Evolutionary conservation across 768 basidiomycete species (phyloP).

Genomic region (Rhodotorula kratochvilovae): DNA sequence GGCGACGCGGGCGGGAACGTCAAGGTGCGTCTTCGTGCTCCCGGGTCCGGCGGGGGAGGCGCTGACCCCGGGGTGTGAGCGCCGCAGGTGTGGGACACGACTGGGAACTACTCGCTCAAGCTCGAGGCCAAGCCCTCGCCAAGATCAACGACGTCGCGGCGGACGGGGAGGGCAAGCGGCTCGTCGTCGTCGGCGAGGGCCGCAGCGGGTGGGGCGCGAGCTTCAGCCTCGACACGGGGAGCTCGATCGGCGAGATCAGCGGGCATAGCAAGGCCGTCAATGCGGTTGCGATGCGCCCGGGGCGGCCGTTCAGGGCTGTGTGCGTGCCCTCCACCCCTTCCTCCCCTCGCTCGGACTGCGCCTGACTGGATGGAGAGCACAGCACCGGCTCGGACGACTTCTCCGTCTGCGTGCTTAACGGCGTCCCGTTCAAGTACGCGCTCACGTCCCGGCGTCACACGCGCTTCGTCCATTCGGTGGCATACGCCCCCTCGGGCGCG

Average conservation of each 20-base stretch:
- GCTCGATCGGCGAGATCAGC: constrained; percentile 74
- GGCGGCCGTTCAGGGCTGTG: constrained; percentile 33
- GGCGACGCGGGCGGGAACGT: constrained; percentile 70
- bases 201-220: constrained; percentile 49
- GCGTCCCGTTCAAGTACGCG: constrained; percentile 76
- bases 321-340: neutral
- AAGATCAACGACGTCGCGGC: constrained; percentile 77
- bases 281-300: constrained; percentile 28
- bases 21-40: constrained; percentile 42
- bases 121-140: constrained; percentile 35
- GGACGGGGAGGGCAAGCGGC: constrained; percentile 92
- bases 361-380: neutral
- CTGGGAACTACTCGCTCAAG: constrained; percentile 66
- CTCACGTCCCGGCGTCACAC: constrained; percentile 58
- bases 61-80: too few species aligned
- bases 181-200: constrained; percentile 89
- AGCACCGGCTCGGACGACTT: constrained; percentile 39
- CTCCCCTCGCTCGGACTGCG: neutral
- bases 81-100: constrained; percentile 81
- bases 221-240: constrained; percentile 47
- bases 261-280: constrained; percentile 72
- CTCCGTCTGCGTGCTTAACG: constrained; percentile 22
- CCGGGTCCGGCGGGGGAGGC: too few species aligned
- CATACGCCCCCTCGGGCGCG: constrained; percentile 73
- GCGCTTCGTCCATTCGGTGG: constrained; percentile 86